phyloP scores from a whole-genome alignment of 2,329 filamentous ascomycete species.

The Clonostachys chloroleuca region DNA sequence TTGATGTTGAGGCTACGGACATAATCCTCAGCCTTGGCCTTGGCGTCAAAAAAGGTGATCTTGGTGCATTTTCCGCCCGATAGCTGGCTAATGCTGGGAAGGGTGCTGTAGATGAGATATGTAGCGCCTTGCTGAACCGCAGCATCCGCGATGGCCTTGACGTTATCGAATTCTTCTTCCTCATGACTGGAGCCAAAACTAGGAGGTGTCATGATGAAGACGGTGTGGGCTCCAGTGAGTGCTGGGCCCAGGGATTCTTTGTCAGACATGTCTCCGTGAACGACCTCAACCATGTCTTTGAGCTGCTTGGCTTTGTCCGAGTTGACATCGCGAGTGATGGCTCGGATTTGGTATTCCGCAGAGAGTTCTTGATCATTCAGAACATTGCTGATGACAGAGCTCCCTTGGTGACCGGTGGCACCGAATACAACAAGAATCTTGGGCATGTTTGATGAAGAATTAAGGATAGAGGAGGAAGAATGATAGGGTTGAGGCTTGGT shows the following conservation, averaged over 20 bases:
- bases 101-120: conserved; percentile 40
- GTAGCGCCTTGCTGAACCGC: conserved; percentile 34
- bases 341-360: conserved; percentile 37
- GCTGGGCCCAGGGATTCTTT: conserved; percentile 28
- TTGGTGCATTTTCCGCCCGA: conserved; percentile 27
- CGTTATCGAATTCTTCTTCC: conserved; percentile 31
- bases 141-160: conserved; percentile 39
- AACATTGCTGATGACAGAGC: conserved; percentile 36
- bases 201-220: conserved; percentile 34
- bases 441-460: conserved; percentile 9
- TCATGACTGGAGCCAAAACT: conserved; percentile 23
- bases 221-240: conserved; percentile 33
- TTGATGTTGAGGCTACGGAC: conserved; percentile 42
- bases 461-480: too few species aligned
- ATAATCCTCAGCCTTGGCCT: conserved; percentile 50
- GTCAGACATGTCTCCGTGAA: conserved; percentile 34
- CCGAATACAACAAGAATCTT: conserved; percentile 37
- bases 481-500: too few species aligned
- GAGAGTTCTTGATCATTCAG: conserved; percentile 38
- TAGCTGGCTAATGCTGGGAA: conserved; percentile 28
- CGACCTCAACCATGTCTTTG: conserved; percentile 30
- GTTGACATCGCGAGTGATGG: conserved; percentile 36
- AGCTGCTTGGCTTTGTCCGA: conserved; percentile 25
- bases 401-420: conserved; percentile 43
- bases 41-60: conserved; percentile 49